A percentile compares a stretch with the other conserved stretches of the same genome.
Conservation (phyloP, 306 rosid genomes). For the Gillenia trifoliata region DNA sequence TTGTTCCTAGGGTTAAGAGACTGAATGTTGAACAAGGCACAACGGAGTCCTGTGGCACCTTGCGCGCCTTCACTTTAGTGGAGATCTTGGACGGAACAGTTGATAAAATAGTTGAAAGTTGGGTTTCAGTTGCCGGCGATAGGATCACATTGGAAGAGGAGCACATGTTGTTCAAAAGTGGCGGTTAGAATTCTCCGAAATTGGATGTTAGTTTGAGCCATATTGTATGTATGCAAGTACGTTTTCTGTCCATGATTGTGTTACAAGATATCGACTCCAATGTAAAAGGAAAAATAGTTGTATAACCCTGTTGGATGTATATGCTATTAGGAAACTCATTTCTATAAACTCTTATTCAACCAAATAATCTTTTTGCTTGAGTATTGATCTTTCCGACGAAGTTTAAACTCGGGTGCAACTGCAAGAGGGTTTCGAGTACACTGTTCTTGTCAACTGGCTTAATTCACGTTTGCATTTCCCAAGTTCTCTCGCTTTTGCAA, state of each 20-base stretch:
- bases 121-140: conserved; percentile 70
- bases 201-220: conserved; percentile 2
- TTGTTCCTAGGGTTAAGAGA: conserved; percentile 69
- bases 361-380: conserved; percentile 15
- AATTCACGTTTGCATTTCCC: conserved; percentile 13
- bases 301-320: background rate
- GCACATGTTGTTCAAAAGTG: conserved; percentile 38
- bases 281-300: conserved; percentile 6
- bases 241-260: background rate
- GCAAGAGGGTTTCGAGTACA: too few species aligned
- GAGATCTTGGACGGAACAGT: conserved; percentile 57
- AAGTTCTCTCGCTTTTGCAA: conserved; percentile 12
- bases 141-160: conserved; percentile 52
- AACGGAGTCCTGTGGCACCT: conserved; percentile 39
- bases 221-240: conserved; percentile 2
- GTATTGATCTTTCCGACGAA: conserved; percentile 20
- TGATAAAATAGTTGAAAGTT: conserved; percentile 56
- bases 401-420: too few species aligned
- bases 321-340: background rate
- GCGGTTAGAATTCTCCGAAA: conserved; percentile 7
- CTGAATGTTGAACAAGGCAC: conserved; percentile 29
- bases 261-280: conserved; percentile 10
- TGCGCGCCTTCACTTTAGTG: conserved; percentile 66
- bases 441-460: background rate
- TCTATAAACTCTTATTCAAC: background rate